A percentile compares a stretch with the other conserved stretches of the same genome.
Conservation (phyloP, 1,284 basidiomycete species). For the Moniliella sp. region DNA sequence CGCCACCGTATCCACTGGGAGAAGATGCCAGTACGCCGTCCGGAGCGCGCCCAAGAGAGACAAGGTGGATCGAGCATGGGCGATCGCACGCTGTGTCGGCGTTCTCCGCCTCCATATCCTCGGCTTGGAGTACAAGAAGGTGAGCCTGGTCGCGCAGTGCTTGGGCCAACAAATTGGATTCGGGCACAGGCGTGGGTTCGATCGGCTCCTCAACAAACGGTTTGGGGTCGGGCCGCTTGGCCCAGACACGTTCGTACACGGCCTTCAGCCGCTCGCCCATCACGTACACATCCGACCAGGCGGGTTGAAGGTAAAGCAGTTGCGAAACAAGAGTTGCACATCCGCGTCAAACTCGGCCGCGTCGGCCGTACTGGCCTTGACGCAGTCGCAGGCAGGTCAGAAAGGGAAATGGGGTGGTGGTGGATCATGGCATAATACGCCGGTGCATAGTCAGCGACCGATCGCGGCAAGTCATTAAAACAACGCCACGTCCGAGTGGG, state of each 20-base stretch:
- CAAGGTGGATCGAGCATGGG: background rate
- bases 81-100: background rate
- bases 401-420: constrained; percentile 74
- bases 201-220: too few species aligned
- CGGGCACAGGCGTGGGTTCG: too few species aligned
- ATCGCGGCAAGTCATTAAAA: constrained; percentile 79
- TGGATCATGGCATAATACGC: constrained; percentile 67
- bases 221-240: background rate
- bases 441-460: constrained; percentile 52
- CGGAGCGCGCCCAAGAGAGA: background rate
- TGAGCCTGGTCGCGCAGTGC: background rate
- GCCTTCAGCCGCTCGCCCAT: constrained; percentile 42
- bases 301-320: constrained; percentile 81
- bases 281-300: constrained; percentile 62
- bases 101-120: background rate
- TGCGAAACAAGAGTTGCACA: constrained; percentile 77
- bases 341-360: constrained; percentile 65
- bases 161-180: background rate
- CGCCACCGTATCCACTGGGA: background rate
- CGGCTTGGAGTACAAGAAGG: background rate
- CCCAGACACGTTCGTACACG: constrained; percentile 46
- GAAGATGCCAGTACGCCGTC: background rate
- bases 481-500: constrained; percentile 50
- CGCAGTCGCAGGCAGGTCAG: constrained; percentile 48
- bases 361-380: constrained; percentile 49